phyloP scores from a whole-genome alignment of 352 stramenopile species.

The Pelagophyceae sp. region DNA sequence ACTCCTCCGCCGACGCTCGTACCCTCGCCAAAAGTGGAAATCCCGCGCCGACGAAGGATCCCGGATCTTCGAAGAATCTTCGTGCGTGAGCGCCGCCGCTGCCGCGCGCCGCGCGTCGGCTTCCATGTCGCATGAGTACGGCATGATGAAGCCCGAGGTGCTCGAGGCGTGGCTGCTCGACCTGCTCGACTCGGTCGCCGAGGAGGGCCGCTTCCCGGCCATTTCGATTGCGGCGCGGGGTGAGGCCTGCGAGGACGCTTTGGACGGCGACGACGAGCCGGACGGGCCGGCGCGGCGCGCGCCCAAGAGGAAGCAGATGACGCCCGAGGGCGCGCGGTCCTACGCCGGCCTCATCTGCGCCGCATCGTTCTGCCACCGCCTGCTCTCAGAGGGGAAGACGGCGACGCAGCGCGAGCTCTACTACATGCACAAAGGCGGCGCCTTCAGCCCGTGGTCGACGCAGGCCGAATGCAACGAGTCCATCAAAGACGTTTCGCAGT shows the following conservation, averaged over 20 bases:
- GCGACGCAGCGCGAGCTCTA: slow-evolving; percentile 6
- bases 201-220: not conserved
- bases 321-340: not conserved
- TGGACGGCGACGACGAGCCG: not conserved
- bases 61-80: too few relatives aligned
- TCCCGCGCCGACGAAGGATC: too few relatives aligned
- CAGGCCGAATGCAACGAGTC: not conserved
- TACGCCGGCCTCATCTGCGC: not conserved
- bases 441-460: not conserved
- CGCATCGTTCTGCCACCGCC: not conserved
- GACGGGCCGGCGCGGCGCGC: too few relatives aligned
- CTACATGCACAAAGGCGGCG: not conserved
- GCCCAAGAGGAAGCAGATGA: not conserved
- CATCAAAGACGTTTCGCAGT: not conserved
- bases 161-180: not conserved
- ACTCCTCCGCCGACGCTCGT: too few relatives aligned
- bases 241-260: not conserved
- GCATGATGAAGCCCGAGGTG: not conserved
- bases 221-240: not conserved
- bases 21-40: too few relatives aligned
- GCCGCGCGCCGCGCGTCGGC: too few relatives aligned
- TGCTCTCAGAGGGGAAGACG: not conserved
- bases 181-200: not conserved
- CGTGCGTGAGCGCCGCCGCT: too few relatives aligned
- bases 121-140: not conserved